phyloP scores from a whole-genome alignment of 2,329 filamentous ascomycete genomes.

The Venturia pyrina region DNA sequence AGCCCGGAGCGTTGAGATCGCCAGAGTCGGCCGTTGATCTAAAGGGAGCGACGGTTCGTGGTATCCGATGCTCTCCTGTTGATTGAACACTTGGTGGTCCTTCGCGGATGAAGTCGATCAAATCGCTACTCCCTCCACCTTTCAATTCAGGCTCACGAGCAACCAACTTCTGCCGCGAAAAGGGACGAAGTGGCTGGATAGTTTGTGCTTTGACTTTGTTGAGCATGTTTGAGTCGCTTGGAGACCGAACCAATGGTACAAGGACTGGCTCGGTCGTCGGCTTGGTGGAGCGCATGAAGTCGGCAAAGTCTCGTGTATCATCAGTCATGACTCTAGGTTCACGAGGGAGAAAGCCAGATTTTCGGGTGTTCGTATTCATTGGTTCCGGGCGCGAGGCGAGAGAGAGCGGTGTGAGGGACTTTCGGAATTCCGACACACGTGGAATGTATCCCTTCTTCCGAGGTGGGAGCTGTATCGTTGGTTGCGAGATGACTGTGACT shows the following conservation, averaged over 20 bases:
- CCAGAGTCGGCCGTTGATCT: slow-evolving; percentile 79
- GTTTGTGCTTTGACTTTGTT: background rate
- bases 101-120: slow-evolving; percentile 91
- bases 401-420: background rate
- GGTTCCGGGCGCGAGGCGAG: slow-evolving; percentile 16
- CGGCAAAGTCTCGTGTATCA: slow-evolving; percentile 71
- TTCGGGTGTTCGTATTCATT: slow-evolving; percentile 16
- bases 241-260: slow-evolving; percentile 1
- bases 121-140: slow-evolving; percentile 63
- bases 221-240: background rate
- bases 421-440: slow-evolving; percentile 8
- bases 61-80: slow-evolving; percentile 51
- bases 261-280: slow-evolving; percentile 27
- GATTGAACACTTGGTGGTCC: slow-evolving; percentile 53
- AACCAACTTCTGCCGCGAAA: slow-evolving; percentile 26
- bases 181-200: slow-evolving; percentile 9
- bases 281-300: slow-evolving; percentile 81
- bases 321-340: slow-evolving; percentile 64
- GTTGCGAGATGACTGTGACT: background rate
- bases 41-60: slow-evolving; percentile 76
- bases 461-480: background rate
- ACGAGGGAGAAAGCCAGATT: slow-evolving; percentile 41
- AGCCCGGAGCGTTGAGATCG: slow-evolving; percentile 44
- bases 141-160: slow-evolving; percentile 60
- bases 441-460: slow-evolving; percentile 4